Evolutionary conservation across 805 yeast species (phyloP).

Genomic region (Candida sithepensis): DNA sequence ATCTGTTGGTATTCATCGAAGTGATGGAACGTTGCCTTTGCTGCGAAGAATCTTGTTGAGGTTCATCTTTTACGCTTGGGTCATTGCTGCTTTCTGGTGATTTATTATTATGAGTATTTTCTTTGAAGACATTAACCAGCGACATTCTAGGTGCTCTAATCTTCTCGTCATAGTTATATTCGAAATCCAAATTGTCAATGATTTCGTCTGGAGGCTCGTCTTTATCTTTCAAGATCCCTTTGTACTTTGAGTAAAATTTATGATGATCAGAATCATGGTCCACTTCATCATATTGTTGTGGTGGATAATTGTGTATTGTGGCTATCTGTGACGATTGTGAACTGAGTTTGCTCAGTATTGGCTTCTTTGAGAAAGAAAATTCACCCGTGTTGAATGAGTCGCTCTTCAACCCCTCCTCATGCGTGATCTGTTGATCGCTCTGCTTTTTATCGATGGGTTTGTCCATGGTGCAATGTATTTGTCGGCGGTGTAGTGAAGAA

Average conservation of each 20-base stretch:
- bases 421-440: not conserved
- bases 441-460: not conserved
- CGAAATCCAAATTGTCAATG: constrained; percentile 26
- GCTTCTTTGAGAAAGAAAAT: constrained; percentile 31
- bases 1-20: constrained; percentile 4
- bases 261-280: constrained; percentile 29
- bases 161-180: constrained; percentile 48
- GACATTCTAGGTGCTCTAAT: constrained; percentile 54
- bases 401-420: not conserved
- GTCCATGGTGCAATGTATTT: not conserved
- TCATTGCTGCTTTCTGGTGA: not conserved
- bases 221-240: constrained; percentile 29
- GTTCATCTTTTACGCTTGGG: not conserved
- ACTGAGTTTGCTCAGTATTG: constrained; percentile 12
- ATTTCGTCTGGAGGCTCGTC: constrained; percentile 27
- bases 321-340: constrained; percentile 28
- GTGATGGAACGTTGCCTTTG: constrained; percentile 9
- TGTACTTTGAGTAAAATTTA: constrained; percentile 27
- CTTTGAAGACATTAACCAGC: constrained; percentile 23
- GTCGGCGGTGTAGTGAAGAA: too few species aligned
- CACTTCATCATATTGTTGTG: constrained; percentile 28
- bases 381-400: constrained; percentile 4
- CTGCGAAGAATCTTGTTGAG: not conserved
- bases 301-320: constrained; percentile 26
- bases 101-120: constrained; percentile 3